Conservation (phyloP, 2,329 filamentous ascomycete species). For the Sordariomycetes sp. region DNA sequence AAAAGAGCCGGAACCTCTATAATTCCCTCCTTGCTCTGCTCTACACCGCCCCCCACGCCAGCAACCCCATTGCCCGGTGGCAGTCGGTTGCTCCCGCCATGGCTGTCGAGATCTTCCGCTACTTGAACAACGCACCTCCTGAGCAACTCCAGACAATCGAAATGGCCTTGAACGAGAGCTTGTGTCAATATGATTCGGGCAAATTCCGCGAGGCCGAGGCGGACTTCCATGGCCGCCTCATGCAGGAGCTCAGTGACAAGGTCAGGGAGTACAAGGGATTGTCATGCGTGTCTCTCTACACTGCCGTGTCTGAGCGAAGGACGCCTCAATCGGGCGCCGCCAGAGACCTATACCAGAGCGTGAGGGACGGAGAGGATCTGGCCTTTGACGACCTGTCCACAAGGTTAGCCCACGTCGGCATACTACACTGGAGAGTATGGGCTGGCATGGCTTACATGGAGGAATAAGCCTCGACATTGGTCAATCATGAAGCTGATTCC, state of each 20-base stretch:
- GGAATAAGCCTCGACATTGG: too few relatives aligned
- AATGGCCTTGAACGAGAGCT: conserved; percentile 33
- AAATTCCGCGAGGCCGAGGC: conserved; percentile 40
- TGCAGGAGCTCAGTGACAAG: conserved; percentile 36
- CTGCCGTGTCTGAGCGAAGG: conserved; percentile 36
- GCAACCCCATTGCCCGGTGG: conserved; percentile 38
- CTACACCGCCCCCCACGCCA: conserved; percentile 36
- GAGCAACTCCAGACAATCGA: conserved; percentile 39
- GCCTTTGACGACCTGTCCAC: conserved; percentile 61
- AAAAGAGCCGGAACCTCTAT: conserved; percentile 39
- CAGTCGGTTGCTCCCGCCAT: conserved; percentile 41
- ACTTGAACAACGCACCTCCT: conserved; percentile 38
- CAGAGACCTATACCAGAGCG: conserved; percentile 19
- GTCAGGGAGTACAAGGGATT: conserved; percentile 44
- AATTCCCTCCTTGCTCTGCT: conserved; percentile 44
- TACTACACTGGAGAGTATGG: conserved; percentile 90
- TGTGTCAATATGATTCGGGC: conserved; percentile 31
- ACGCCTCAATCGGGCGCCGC: conserved; percentile 15
- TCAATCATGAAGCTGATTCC: too few relatives aligned
- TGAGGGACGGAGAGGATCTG: conserved; percentile 36
- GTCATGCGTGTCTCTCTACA: conserved; percentile 44
- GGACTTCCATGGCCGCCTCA: conserved; percentile 37
- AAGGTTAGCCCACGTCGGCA: conserved; percentile 71
- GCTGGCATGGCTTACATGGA: conserved; percentile 57
- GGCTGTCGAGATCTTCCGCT: conserved; percentile 51